Base-by-base conservation (phyloP, 129 eudicot species). In the Erigeron canadensis region DNA sequence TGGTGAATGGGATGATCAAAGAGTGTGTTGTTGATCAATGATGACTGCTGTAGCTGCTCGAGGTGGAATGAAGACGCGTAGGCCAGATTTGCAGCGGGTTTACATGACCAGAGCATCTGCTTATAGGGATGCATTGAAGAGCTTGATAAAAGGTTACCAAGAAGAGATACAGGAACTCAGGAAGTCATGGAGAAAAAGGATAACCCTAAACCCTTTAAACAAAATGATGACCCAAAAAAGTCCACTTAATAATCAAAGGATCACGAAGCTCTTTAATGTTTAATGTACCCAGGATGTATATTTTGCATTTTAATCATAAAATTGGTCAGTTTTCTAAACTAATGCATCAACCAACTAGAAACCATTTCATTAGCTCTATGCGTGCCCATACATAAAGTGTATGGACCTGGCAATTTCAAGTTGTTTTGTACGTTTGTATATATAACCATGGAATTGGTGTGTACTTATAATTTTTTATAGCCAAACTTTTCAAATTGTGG, bases 11-110 rank as follows among this genome's bases (percentile, higher is more conserved):
- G 71, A 85, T 92, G 73, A 89, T 89, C n/a, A n/a, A n/a, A n/a
- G n/a, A n/a, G n/a, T n/a, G n/a, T n/a, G n/a, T n/a, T n/a, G n/a
- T n/a, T n/a, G n/a, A n/a, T n/a, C 44, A 28, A 67, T 51, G 22
- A 46, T 46, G 64, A 64, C 50, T 88, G 96, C 96, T 48, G 85
- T 85, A 15, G 98, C 95, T 85, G 95, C 98, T 22, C 80, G 84
- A 76, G 98, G 98, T 55, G 91, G 98, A 66, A 85, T 92, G 95
- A 95, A 92, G 85, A 83, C 94, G 7, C 88, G 89, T 70, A 85
- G 88, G 80, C 98, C 98, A 21, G 96, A 88, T 58, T 70, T 89
- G 75, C 94, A 90, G 74, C 85, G 87, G 22, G 85, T 90, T 65
- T 90, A 90, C 81, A 85, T 90, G 96, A 90, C 89, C 41, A 65